These are phyloP conservation scores for Puccinia sorghi DNA, from an alignment of 1,284 basidiomycete genomes.

Conservation along the genomic window DNA sequence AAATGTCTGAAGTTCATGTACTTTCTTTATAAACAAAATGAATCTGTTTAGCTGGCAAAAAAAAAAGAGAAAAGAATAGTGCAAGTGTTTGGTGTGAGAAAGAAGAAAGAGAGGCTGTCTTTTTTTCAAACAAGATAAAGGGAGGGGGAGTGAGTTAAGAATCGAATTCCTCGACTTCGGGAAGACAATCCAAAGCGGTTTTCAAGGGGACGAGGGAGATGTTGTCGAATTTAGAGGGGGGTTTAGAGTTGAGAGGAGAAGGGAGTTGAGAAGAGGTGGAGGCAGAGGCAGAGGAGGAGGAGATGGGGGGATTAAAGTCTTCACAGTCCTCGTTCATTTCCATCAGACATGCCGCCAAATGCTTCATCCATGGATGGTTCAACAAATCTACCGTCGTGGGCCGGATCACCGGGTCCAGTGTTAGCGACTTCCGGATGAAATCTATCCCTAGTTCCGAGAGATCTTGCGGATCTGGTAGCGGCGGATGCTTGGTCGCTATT, in stretches of 20 bases:
- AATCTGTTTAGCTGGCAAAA: no score
- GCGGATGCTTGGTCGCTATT: slow-evolving; percentile 93
- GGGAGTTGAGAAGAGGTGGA: not conserved
- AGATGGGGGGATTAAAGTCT: not conserved
- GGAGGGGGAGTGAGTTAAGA: not conserved
- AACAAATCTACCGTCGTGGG: slow-evolving; percentile 84
- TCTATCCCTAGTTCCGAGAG: slow-evolving; percentile 86
- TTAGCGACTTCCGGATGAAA: slow-evolving; percentile 90
- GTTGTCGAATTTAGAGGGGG: not conserved
- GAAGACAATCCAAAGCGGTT: not conserved
- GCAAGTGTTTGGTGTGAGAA: no score
- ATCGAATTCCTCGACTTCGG: slow-evolving; percentile 7
- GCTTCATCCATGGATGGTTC: slow-evolving; percentile 80
- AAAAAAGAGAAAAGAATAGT: no score
- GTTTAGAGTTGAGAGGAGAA: not conserved
- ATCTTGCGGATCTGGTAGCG: slow-evolving; percentile 85
- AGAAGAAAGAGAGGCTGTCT: no score
- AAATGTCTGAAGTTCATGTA: no score
- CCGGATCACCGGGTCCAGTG: slow-evolving; percentile 78
- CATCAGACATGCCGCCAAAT: slow-evolving; percentile 27
- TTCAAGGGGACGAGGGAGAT: not conserved
- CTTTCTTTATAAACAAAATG: no score
- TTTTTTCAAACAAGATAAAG: not conserved
- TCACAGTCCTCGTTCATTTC: slow-evolving; percentile 41
- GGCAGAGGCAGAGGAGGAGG: not conserved